A percentile compares a stretch with the other conserved stretches of the same genome.
Evolutionary conservation across 176 grass and related monocot genomes (phyloP).

Genomic region (Canna indica): DNA sequence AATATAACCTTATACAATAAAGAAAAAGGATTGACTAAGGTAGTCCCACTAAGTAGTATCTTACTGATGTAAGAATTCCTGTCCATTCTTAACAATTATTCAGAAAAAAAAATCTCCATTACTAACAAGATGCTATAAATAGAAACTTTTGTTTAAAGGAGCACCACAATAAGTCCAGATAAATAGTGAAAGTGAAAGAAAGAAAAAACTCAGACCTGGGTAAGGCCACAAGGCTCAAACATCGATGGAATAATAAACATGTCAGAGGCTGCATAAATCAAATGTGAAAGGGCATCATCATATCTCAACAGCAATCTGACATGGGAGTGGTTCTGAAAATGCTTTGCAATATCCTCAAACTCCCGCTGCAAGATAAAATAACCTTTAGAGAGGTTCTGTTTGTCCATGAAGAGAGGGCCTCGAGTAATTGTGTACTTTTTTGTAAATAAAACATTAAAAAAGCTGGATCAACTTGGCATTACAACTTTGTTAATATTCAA

Average conservation of each 20-base stretch:
- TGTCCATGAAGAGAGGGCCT: neutral
- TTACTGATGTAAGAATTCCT: neutral
- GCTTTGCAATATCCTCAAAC: slow-evolving; percentile 74
- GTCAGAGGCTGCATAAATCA: slow-evolving; percentile 90
- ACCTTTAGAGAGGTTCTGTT: neutral
- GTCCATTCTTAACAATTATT: neutral
- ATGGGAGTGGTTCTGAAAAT: slow-evolving; percentile 61
- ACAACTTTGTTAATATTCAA: neutral
- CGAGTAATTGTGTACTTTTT: neutral
- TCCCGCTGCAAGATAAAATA: slow-evolving; percentile 53
- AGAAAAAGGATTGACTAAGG: neutral
- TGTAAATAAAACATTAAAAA: neutral
- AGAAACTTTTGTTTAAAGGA: neutral
- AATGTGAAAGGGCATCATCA: slow-evolving; percentile 81
- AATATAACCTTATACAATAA: neutral
- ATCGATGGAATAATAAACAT: slow-evolving; percentile 97
- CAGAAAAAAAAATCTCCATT: neutral
- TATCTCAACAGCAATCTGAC: slow-evolving; percentile 72
- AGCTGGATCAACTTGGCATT: neutral
- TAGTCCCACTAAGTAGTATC: neutral
- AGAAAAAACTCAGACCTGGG: slow-evolving; percentile 51
- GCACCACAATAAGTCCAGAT: neutral
- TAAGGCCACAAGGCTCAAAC: slow-evolving; percentile 97
- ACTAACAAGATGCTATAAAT: neutral
- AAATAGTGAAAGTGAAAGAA: neutral